These are phyloP conservation scores for Teratosphaeria viscida DNA, from an alignment of 2,329 filamentous ascomycete species.

Conservation along the genomic window DNA sequence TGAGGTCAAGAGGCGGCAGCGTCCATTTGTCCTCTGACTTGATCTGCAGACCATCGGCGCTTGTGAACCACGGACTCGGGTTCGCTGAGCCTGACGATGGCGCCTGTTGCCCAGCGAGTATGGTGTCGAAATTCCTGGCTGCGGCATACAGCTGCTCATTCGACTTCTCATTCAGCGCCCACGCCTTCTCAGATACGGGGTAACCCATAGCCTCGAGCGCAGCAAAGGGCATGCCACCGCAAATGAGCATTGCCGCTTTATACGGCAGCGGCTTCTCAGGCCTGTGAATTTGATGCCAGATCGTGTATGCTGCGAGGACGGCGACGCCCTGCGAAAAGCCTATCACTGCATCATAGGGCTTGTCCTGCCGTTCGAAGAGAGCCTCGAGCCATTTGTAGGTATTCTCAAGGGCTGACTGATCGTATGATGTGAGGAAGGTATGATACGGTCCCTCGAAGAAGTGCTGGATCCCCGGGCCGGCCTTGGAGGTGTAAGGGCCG, in stretches of 20 bases:
- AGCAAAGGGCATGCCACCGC: neutral
- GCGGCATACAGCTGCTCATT: neutral
- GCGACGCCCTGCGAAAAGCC: neutral
- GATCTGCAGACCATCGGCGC: neutral
- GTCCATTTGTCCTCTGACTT: neutral
- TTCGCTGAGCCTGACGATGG: neutral
- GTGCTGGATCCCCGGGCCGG: neutral
- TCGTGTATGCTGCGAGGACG: neutral
- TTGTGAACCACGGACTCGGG: neutral
- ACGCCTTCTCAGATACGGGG: neutral
- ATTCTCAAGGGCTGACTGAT: neutral
- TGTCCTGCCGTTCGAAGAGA: neutral
- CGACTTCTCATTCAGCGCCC: neutral
- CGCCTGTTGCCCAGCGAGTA: neutral
- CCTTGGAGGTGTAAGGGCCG: neutral
- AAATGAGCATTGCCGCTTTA: neutral
- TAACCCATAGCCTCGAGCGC: neutral
- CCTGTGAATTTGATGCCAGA: neutral
- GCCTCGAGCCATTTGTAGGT: neutral
- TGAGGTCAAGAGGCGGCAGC: neutral
- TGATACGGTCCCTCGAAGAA: neutral
- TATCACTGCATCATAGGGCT: neutral
- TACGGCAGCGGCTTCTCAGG: neutral
- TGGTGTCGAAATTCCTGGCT: neutral
- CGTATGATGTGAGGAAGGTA: neutral